Percentiles rank a stretch among this genome's conserved stretches.
Evolutionary conservation across 331 rosid genomes (phyloP).

Genomic region (Prunus yedoensis): DNA sequence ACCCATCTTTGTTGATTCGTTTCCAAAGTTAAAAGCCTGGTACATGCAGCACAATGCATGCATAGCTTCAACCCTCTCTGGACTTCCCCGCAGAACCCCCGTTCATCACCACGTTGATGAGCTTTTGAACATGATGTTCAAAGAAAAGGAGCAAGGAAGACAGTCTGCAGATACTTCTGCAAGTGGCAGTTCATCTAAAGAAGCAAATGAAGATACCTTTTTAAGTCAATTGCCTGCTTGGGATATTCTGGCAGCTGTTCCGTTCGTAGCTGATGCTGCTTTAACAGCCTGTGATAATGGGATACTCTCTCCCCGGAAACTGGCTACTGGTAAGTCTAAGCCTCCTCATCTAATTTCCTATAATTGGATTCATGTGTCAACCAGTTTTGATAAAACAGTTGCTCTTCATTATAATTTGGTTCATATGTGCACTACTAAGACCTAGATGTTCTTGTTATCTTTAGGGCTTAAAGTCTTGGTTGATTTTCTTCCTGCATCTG

Average conservation of each 20-base stretch:
- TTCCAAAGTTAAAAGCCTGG: constrained; percentile 24
- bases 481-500: constrained; percentile 27
- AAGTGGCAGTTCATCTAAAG: constrained; percentile 2
- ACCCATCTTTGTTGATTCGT: constrained; percentile 15
- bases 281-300: constrained; percentile 25
- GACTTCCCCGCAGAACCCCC: background rate
- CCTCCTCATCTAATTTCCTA: background rate
- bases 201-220: background rate
- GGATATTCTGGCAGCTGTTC: constrained; percentile 29
- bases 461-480: constrained; percentile 14
- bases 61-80: constrained; percentile 22
- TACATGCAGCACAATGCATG: constrained; percentile 5
- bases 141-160: constrained; percentile 10
- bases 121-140: constrained; percentile 18
- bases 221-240: constrained; percentile 18
- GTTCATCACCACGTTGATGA: constrained; percentile 15
- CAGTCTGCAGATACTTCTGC: constrained; percentile 4
- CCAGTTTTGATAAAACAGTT: no score
- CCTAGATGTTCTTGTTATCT: background rate
- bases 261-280: constrained; percentile 17
- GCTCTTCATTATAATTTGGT: background rate
- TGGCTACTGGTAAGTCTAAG: constrained; percentile 17
- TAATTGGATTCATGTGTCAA: no score
- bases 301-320: constrained; percentile 23
- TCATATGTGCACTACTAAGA: background rate